Percentiles rank a stretch among this genome's conserved stretches.
These are phyloP conservation scores for Yamadazyma sp. DNA, from an alignment of 805 yeast species.

Conservation along the genomic window DNA sequence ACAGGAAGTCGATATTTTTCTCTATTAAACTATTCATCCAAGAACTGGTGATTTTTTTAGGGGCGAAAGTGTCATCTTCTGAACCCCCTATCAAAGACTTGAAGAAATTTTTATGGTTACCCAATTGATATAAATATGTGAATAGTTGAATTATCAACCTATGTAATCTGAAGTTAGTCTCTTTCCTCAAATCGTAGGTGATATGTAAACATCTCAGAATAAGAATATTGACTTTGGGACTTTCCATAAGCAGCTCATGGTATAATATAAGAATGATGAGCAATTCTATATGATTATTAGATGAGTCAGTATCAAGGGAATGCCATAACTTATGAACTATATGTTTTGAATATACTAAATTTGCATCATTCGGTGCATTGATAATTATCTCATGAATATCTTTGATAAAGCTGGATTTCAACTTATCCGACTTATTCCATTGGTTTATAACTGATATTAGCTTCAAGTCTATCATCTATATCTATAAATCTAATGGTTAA, in stretches of 20 bases:
- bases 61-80: constrained; percentile 1
- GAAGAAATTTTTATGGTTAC: background rate
- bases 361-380: background rate
- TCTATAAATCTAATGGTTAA: too few relatives aligned
- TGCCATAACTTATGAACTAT: constrained; percentile 13
- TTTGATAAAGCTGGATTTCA: constrained; percentile 2
- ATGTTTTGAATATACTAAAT: background rate
- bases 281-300: constrained; percentile 38
- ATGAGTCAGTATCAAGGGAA: constrained; percentile 35
- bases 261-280: constrained; percentile 20
- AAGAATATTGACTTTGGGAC: constrained; percentile 17
- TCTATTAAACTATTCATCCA: constrained; percentile 9
- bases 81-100: background rate
- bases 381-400: constrained; percentile 2
- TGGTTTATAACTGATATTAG: too few relatives aligned
- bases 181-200: constrained; percentile 5
- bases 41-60: constrained; percentile 5
- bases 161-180: constrained; percentile 7
- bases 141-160: constrained; percentile 5
- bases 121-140: background rate
- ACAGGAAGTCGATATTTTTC: constrained; percentile 8
- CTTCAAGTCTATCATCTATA: too few relatives aligned
- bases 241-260: constrained; percentile 10
- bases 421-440: too few relatives aligned
- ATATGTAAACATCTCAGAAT: constrained; percentile 16